A percentile compares a stretch with the other conserved stretches of the same genome.
Evolutionary conservation across 2,329 filamentous ascomycete species (phyloP).

Genomic region (Phaeosphaeriaceae sp.): DNA sequence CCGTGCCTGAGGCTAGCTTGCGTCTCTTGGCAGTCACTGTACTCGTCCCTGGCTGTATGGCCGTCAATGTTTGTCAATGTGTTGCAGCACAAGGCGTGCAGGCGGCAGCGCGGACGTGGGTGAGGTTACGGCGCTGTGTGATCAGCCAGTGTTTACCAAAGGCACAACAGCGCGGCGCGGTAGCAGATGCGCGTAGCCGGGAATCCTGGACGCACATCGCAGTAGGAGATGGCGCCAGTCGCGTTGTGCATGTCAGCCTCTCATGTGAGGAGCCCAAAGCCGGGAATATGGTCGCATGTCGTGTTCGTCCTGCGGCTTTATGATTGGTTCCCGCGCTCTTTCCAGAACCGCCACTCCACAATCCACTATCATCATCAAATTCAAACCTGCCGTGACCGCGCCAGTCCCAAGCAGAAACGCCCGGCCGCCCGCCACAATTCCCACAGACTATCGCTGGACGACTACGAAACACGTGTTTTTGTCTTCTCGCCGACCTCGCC

Average conservation of each 20-base stretch:
- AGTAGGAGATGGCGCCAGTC: constrained; percentile 21
- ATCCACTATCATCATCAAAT: constrained; percentile 25
- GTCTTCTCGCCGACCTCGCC: constrained; percentile 20
- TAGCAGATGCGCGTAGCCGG: constrained; percentile 23
- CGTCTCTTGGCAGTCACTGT: constrained; percentile 20
- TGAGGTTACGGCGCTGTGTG: constrained; percentile 24
- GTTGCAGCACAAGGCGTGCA: constrained; percentile 21
- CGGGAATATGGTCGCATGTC: constrained; percentile 15
- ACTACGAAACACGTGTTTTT: constrained; percentile 21
- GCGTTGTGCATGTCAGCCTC: constrained; percentile 28
- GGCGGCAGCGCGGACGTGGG: constrained; percentile 15
- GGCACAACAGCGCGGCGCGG: constrained; percentile 10
- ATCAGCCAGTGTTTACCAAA: constrained; percentile 23
- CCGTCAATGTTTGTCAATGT: constrained; percentile 22
- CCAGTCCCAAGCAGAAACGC: constrained; percentile 25
- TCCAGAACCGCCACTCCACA: constrained; percentile 30
- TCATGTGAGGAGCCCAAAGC: constrained; percentile 9
- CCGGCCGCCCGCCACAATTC: constrained; percentile 24
- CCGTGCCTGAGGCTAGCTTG: constrained; percentile 10
- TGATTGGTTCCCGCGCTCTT: constrained; percentile 30
- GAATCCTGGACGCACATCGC: constrained; percentile 37
- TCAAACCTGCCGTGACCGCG: constrained; percentile 25
- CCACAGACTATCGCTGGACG: constrained; percentile 9
- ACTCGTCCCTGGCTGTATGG: constrained; percentile 20
- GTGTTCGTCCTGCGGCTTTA: constrained; percentile 5